Conservation (phyloP, 2,329 filamentous ascomycete genomes). For the Calycina herbarum region DNA sequence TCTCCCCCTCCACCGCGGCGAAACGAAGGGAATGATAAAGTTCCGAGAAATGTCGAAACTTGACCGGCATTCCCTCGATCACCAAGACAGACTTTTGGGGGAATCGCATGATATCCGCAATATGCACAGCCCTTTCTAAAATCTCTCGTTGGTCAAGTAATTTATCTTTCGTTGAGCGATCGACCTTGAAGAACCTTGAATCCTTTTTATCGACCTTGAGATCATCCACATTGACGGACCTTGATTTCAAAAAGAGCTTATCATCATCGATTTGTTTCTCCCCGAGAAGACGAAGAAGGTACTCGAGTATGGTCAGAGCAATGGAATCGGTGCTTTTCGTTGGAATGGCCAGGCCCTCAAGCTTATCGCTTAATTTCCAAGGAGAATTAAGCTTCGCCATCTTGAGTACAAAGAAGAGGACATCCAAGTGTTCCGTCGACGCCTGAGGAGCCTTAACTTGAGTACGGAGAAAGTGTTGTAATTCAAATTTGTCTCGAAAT, state of each 20-base stretch:
- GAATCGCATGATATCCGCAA: conserved; percentile 14
- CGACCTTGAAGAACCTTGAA: not conserved
- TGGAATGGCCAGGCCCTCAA: not conserved
- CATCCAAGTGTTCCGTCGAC: conserved; percentile 1
- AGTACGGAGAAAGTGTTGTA: not conserved
- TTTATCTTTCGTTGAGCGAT: conserved; percentile 2
- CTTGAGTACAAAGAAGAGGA: not conserved
- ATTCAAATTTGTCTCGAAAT: conserved; percentile 16
- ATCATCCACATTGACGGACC: conserved; percentile 6
- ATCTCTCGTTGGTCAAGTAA: conserved; percentile 12
- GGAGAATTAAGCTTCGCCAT: not conserved
- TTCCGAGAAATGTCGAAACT: conserved; percentile 13
- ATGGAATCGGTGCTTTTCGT: not conserved
- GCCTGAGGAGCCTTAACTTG: not conserved
- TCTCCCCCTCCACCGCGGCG: not conserved
- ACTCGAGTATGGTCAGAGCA: not conserved
- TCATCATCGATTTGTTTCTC: not conserved
- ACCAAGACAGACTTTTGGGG: conserved; percentile 12
- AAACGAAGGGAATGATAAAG: conserved; percentile 14
- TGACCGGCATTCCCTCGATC: conserved; percentile 13
- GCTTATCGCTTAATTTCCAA: not conserved
- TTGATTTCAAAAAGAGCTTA: not conserved
- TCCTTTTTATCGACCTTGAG: conserved; percentile 5
- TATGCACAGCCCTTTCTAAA: conserved; percentile 9
- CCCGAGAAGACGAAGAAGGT: not conserved